Evolutionary conservation across 139 green algal species (phyloP).

Genomic region (Tetraselmis chui): DNA sequence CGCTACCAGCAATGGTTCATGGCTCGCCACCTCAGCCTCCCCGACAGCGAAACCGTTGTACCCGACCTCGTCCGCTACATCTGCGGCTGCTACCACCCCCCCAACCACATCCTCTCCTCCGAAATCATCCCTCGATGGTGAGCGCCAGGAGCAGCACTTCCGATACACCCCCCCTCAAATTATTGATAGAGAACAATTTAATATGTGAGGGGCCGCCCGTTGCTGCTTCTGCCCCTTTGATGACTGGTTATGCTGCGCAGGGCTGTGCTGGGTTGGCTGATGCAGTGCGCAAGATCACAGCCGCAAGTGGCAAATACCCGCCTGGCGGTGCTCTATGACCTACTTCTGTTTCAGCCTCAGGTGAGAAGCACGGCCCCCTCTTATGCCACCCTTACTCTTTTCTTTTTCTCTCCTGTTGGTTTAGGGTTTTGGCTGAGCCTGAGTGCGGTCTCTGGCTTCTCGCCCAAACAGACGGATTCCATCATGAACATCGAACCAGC

Average conservation of each 20-base stretch:
- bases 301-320: constrained; percentile 9
- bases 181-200: no score
- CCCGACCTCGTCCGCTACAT: constrained; percentile 27
- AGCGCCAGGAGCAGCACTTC: no score
- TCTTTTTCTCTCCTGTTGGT: no score
- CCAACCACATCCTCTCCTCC: constrained; percentile 23
- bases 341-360: constrained; percentile 23
- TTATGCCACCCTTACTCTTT: no score
- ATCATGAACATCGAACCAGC: constrained; percentile 40
- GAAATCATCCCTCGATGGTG: neutral
- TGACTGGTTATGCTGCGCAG: no score
- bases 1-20: constrained; percentile 31
- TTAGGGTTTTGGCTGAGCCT: no score
- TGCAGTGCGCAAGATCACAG: constrained; percentile 26
- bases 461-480: constrained; percentile 20
- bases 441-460: no score
- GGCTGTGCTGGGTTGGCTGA: constrained; percentile 30
- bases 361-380: neutral
- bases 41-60: constrained; percentile 27
- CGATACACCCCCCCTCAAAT: neutral
- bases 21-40: constrained; percentile 6
- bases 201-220: no score
- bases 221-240: neutral
- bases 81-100: constrained; percentile 23
- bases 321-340: constrained; percentile 34